Evolutionary conservation across 2,329 filamentous ascomycete genomes (phyloP), one percentile per base, ranked within the genome.

Genomic region (Xylariomycetidae sp.): DNA sequence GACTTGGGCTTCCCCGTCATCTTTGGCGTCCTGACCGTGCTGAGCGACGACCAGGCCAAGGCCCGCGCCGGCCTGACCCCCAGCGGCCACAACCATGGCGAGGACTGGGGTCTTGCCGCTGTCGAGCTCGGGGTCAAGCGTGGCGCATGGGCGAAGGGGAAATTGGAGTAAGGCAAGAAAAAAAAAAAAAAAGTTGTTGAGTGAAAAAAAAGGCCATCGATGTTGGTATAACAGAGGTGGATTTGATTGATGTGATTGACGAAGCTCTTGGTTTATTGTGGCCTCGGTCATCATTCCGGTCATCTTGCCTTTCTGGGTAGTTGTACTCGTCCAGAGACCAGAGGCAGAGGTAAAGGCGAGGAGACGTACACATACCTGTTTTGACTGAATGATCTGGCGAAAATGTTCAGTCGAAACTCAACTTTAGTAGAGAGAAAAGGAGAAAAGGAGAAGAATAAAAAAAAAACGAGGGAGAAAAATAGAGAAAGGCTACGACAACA

Each of bases 111-210:
- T 4, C 72, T 79, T 49, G 92, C 90, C 14, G 92, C 92, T 5
- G 92, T 98, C 20, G 92, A 98, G 71, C 74, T 98, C 69, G 89
- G 85, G 5, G 75, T 85, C 13, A 97, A 95, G 80, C 79, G 85
- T 57, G 84, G 72, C 62, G 82, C 80, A 31, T 97, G 89, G 90
- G 75, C 77, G 3, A 76, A 82, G 43, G 89, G 89, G 27, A 72
- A 68, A 54, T 66, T 77, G 34, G 70, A 72, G 39, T 64, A 54
- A 14, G 11, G n/a, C 11, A 12, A 29, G 17, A 5, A 15, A 14
- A 30, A 30, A 25, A 34, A 29, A 16, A 33, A 42, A 35, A 36
- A 23, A 25, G 16, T 34, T 30, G 27, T 10, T 7, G 8, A 30
- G 17, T 30, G 9, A 30, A 19, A 17, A 30, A 18, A 30, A 11